Evolutionary conservation across 352 stramenopile genomes (phyloP), one percentile per base, ranked within the genome.

Genomic region (Thalassiosira mediterranea): DNA sequence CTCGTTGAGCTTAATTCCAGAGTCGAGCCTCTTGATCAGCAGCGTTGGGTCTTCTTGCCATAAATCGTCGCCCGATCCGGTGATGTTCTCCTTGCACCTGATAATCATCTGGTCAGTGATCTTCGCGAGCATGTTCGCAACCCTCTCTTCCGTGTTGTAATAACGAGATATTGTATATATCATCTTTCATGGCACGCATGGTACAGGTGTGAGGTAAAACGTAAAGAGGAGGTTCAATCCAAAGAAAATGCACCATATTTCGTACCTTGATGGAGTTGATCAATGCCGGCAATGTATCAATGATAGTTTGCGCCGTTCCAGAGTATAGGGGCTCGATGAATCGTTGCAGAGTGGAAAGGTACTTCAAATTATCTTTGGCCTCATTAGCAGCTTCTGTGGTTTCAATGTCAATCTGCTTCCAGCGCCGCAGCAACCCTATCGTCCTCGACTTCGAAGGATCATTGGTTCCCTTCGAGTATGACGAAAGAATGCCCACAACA

Each of bases 311-410:
- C 2, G 96, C 95, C 29, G 95, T 97, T 54, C 96, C 96, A 17
- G 92, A 96, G 59, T 95, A 95, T 10, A 96, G 82, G 29, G 91
- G 92, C 54, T 94, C 91, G 57, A 96, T 88, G 71, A 98, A 99
- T 62, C 98, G 97, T 64, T 99, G 96, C 3, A 99, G 89, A 28
- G 97, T 99, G 74, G 97, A 98, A 5, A 99, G 84, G 78, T 99
- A 99, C 81, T 99, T 99, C 42, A 98, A 94, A 82, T 99, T 99
- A 83, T 99, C 97, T 75, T 99, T 98, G 44, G 97, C 96, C 84
- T 99, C 97, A 67, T 99, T 99, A 2, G 96, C 95, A 0, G 96
- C 94, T 83, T 99, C 97, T 0, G 96, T 98, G 78, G 98, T 98
- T 38, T 96, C 95, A 68, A 98, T 97, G 70, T 99, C 97, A 53